Evolutionary conservation across 176 grass and related monocot genomes (phyloP), one percentile per base, ranked within the genome.

Genomic region (Cenchrus fungigraminus): DNA sequence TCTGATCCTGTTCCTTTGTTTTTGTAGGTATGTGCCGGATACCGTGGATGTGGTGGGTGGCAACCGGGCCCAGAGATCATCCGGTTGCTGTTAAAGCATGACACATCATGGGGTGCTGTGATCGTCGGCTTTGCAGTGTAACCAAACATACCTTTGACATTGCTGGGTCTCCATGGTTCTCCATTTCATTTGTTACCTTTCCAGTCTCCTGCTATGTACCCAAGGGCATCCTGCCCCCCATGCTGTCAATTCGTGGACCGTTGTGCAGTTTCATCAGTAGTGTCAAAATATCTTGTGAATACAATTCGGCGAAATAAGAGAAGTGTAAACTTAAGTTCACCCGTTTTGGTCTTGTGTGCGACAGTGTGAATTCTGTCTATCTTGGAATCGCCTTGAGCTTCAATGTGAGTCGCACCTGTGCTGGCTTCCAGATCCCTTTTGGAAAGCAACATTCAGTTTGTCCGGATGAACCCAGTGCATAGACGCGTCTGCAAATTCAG

Each of bases 21-120:
- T 8, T 61, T 89, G 80, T 78, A 97, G 95, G 80, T 97, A 91
- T 75, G 83, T 94, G 50, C 90, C 95, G n/a, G 92, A 97, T 62
- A 97, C 95, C 0, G 89, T 97, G 56, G 95, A 97, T 44, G 83
- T 97, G 81, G 82, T 86, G 57, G 88, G 88, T 74, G 92, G 92
- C 73, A 83, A 83, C 66, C 75, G 84, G 68, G 88, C 86, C 49
- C 84, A 87, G 83, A 79, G 92, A 46, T 91, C 92, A 40, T 89
- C 92, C 40, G 95, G 92, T 14, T 97, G 95, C 68, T 94, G 95
- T 79, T 97, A 94, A 88, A 42, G 57, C 68, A 80, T 77, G 25
- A 63, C 6, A 58, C 44, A 68, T 20, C 82, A 72, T 12, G 77
- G 72, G 19, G 45, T 5, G 9, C 22, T 57, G 71, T 6, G n/a